phyloP scores from a whole-genome alignment of 768 basidiomycete genomes.

The Lactarius akahatsu region DNA sequence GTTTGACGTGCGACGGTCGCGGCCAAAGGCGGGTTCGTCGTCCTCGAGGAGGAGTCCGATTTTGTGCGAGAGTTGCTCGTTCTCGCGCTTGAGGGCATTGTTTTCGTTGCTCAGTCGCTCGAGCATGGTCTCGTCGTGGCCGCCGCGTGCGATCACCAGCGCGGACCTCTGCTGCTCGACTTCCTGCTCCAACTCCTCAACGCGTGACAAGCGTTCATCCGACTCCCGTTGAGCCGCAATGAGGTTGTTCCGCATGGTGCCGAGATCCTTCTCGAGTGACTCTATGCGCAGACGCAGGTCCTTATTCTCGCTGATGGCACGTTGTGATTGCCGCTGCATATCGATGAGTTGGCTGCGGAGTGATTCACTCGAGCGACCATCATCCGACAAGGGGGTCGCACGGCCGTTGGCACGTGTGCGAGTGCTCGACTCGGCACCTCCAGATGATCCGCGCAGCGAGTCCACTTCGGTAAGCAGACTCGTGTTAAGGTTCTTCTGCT shows the following conservation, averaged over 20 bases:
- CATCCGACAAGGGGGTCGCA: conserved; percentile 75
- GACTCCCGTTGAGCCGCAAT: conserved; percentile 73
- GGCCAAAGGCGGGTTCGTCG: conserved; percentile 71
- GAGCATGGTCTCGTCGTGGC: conserved; percentile 70
- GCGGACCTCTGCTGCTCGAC: conserved; percentile 74
- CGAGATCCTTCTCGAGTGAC: conserved; percentile 71
- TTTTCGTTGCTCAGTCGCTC: conserved; percentile 87
- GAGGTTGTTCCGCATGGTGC: conserved; percentile 66
- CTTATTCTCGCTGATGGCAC: conserved; percentile 69
- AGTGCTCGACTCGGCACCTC: conserved; percentile 49
- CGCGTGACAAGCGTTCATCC: conserved; percentile 70
- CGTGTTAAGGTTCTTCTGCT: conserved; percentile 81
- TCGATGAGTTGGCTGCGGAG: conserved; percentile 74
- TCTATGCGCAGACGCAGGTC: conserved; percentile 74
- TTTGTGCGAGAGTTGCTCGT: conserved; percentile 88
- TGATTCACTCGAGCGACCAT: conserved; percentile 50
- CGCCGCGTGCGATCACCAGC: conserved; percentile 69
- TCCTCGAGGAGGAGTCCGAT: conserved; percentile 86
- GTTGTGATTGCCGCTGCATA: conserved; percentile 72
- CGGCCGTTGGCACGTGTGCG: conserved; percentile 67
- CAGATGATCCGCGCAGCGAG: conserved; percentile 54
- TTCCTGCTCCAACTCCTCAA: conserved; percentile 80
- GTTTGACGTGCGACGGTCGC: conserved; percentile 58
- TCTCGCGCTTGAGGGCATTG: conserved; percentile 73
- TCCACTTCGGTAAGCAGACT: conserved; percentile 86